These are phyloP conservation scores for Paraurostyla sp. DNA, from an alignment of 73 alveolate genomes.

Conservation along the genomic window DNA sequence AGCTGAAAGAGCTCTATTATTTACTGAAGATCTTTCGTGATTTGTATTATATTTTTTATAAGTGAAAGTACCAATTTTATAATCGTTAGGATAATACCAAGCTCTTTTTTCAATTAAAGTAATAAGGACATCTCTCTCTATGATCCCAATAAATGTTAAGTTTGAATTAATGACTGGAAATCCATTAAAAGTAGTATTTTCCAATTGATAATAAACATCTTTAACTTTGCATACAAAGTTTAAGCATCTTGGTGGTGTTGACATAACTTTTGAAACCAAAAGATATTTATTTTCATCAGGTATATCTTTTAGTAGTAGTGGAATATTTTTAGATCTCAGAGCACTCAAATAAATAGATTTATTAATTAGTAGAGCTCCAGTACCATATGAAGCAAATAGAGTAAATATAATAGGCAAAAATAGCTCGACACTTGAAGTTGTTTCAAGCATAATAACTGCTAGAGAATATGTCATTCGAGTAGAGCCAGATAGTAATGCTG, in stretches of 20 bases:
- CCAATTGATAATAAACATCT: neutral
- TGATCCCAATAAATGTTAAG: constrained; percentile 28
- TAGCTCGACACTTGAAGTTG: constrained; percentile 76
- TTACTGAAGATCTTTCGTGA: neutral
- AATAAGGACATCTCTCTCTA: constrained; percentile 52
- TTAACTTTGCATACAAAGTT: constrained; percentile 2
- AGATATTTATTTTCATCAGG: constrained; percentile 40
- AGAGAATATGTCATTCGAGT: constrained; percentile 83
- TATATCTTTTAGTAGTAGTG: constrained; percentile 4
- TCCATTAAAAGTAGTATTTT: constrained; percentile 34
- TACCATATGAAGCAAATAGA: constrained; percentile 62
- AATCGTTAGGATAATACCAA: constrained; percentile 37
- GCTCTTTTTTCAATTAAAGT: constrained; percentile 39
- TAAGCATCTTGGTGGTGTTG: constrained; percentile 14
- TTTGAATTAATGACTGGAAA: constrained; percentile 53
- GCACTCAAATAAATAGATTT: constrained; percentile 65
- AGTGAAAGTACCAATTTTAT: too few relatives aligned
- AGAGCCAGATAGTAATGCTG: constrained; percentile 77
- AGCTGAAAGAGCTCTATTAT: neutral
- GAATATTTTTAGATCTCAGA: constrained; percentile 55
- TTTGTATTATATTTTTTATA: too few relatives aligned
- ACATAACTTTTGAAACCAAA: constrained; percentile 57
- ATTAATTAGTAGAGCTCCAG: constrained; percentile 66
- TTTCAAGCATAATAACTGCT: constrained; percentile 84
- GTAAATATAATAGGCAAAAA: constrained; percentile 79